Evolutionary conservation across 73 alveolate species (phyloP).

Genomic region (Effrenium voratum): DNA sequence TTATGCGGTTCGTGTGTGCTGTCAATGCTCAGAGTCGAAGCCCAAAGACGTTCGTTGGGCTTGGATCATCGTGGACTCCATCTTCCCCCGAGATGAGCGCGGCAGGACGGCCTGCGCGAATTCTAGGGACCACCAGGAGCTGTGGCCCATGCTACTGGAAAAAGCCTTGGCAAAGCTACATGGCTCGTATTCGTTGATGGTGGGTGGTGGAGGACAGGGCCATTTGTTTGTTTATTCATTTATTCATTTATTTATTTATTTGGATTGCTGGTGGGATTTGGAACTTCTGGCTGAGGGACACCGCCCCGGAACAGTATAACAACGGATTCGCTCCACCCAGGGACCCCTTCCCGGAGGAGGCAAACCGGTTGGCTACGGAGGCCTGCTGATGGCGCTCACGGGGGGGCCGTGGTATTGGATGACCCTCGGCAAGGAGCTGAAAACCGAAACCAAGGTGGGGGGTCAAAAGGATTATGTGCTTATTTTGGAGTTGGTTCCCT

Average conservation of each 20-base stretch:
- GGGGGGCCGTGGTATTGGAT: conserved; percentile 72
- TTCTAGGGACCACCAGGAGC: conserved; percentile 34
- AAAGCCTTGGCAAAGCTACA: conserved; percentile 52
- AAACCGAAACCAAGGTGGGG: not conserved
- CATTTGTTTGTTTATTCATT: too few species aligned
- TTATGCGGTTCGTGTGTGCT: conserved; percentile 50
- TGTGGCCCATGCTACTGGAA: conserved; percentile 56
- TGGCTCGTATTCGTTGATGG: conserved; percentile 42
- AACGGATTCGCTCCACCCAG: too few species aligned
- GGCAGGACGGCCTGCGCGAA: conserved; percentile 40
- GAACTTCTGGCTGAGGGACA: too few species aligned
- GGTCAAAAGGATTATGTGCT: too few species aligned
- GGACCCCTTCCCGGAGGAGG: too few species aligned
- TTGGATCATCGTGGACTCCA: conserved; percentile 49
- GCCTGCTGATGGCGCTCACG: conserved; percentile 31
- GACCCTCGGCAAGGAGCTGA: conserved; percentile 63
- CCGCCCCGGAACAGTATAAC: too few species aligned
- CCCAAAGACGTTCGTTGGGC: conserved; percentile 57
- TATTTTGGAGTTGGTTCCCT: too few species aligned
- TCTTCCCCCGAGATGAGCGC: conserved; percentile 61
- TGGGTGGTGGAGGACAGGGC: conserved; percentile 87
- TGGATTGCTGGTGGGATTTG: too few species aligned
- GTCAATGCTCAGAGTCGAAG: conserved; percentile 17
- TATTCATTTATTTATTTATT: too few species aligned
- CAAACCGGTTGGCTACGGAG: conserved; percentile 54